These are phyloP conservation scores for Pleurotus djamor DNA, from an alignment of 768 basidiomycete species.

Conservation along the genomic window DNA sequence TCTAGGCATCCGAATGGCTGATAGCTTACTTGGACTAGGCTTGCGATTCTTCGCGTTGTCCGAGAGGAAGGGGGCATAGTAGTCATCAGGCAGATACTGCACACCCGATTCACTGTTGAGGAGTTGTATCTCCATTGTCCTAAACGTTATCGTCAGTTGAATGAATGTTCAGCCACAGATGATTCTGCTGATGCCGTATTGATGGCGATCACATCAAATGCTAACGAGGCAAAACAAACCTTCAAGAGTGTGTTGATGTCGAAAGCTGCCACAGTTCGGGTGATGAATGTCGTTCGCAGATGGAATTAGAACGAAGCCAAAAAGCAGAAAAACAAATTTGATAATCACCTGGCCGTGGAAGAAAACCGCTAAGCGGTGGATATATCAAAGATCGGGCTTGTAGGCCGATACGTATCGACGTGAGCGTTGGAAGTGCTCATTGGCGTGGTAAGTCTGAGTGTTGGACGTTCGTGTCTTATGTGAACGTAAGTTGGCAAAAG, in stretches of 20 bases:
- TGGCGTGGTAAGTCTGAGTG: not conserved
- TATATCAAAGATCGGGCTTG: not conserved
- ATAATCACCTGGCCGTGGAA: not conserved
- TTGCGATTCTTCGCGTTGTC: slow-evolving; percentile 55
- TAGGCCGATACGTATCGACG: not conserved
- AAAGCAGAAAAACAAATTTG: not conserved
- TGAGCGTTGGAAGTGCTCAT: not conserved
- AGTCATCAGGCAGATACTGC: slow-evolving; percentile 45
- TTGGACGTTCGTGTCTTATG: too few species aligned
- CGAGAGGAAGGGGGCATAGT: slow-evolving; percentile 63
- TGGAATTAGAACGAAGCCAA: not conserved
- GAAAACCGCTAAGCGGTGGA: not conserved
- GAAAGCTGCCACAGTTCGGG: not conserved
- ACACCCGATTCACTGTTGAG: slow-evolving; percentile 7
- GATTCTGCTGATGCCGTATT: not conserved
- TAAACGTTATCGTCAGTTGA: not conserved
- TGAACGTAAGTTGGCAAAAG: too few species aligned
- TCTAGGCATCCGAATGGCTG: not conserved
- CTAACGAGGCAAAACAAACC: not conserved
- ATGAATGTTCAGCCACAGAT: not conserved
- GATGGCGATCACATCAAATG: not conserved
- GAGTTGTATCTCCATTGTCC: not conserved
- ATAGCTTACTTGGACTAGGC: slow-evolving; percentile 58
- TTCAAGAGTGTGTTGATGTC: not conserved
- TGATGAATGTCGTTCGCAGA: not conserved